A percentile compares a stretch with the other conserved stretches of the same genome.
Evolutionary conservation across 306 rosid genomes (phyloP).

Genomic region (Vicia sativa): DNA sequence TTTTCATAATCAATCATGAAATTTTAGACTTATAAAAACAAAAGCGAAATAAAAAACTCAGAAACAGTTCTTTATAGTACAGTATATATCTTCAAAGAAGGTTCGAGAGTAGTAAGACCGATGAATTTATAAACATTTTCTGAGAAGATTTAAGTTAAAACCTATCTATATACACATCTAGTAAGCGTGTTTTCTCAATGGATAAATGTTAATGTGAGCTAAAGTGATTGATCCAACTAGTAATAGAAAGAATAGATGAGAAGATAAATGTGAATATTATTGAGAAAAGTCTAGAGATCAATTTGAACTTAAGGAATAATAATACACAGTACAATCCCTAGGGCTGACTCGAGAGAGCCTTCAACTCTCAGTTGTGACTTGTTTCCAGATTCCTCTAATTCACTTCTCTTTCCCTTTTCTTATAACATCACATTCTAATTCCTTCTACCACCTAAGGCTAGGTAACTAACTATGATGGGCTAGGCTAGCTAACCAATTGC

Average conservation of each 20-base stretch:
- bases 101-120: slow-evolving; percentile 15
- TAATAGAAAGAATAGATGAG: neutral
- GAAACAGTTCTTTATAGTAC: slow-evolving; percentile 18
- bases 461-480: neutral
- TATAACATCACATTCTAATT: neutral
- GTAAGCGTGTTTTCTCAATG: slow-evolving; percentile 13
- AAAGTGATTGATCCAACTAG: neutral
- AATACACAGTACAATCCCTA: neutral
- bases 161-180: slow-evolving; percentile 1
- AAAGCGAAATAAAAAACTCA: neutral
- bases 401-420: neutral
- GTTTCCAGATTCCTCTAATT: neutral
- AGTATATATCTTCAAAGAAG: slow-evolving; percentile 11
- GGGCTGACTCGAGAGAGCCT: neutral
- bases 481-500: neutral
- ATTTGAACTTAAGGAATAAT: neutral
- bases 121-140: neutral
- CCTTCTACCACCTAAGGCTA: neutral
- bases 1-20: slow-evolving; percentile 5
- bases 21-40: slow-evolving; percentile 4
- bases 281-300: neutral
- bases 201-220: slow-evolving; percentile 3
- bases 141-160: slow-evolving; percentile 9
- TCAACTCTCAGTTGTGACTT: neutral
- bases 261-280: neutral